Percentiles rank a stretch among this genome's conserved stretches.
phyloP scores from a whole-genome alignment of 768 basidiomycete species.

The Pleurotus djamor region DNA sequence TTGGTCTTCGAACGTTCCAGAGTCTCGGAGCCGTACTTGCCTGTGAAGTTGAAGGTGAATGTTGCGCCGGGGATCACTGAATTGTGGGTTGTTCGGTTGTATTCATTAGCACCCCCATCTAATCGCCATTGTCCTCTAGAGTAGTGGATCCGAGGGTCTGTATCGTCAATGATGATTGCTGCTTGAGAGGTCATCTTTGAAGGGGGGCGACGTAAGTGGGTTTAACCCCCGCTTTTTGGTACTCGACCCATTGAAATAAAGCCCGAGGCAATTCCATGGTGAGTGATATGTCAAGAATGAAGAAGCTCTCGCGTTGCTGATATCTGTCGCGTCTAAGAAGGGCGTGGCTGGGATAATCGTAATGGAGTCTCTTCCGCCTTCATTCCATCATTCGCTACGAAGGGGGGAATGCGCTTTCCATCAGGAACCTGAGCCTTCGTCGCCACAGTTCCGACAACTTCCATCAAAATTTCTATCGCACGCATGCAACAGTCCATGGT shows the following conservation, averaged over 20 bases:
- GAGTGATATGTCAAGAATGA: neutral
- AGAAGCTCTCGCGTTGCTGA: neutral
- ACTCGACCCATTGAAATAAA: neutral
- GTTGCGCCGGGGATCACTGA: neutral
- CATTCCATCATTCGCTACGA: no score
- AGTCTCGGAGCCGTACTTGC: neutral
- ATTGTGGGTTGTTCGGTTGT: neutral
- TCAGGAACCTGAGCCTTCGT: no score
- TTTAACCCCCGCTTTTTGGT: neutral
- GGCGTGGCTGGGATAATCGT: neutral
- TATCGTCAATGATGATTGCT: neutral
- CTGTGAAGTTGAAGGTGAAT: neutral
- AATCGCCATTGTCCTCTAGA: neutral
- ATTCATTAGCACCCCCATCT: neutral
- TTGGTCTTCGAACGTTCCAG: no score
- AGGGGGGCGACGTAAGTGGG: neutral
- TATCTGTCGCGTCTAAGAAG: neutral
- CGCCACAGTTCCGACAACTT: no score
- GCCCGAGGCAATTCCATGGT: neutral
- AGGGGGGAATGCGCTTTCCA: no score
- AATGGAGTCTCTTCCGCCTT: no score
- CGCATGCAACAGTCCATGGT: no score
- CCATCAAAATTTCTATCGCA: no score
- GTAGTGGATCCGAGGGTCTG: neutral
- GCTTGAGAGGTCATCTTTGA: neutral